Base-by-base conservation (phyloP, 768 basidiomycete genomes). In the Lactifluus echinatus region DNA sequence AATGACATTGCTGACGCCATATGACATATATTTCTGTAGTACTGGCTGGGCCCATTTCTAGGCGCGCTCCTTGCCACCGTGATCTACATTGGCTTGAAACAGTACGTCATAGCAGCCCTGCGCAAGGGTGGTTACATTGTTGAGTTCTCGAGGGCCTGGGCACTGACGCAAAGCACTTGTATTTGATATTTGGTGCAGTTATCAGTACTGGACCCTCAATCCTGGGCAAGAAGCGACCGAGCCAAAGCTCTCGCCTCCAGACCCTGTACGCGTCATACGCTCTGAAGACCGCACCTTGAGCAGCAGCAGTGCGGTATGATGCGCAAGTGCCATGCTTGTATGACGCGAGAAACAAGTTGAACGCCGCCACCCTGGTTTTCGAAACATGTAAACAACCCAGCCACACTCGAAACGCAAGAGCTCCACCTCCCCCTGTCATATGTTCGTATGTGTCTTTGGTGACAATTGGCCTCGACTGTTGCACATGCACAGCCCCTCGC, bases 21-120 rank as follows among this genome's bases (percentile, higher is more conserved):
- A 46, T 51, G 34, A 51, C 36, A 29, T 52, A 29, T 52, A 46
- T 24, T 31, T 52, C 46, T 24, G 14, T 55, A 85, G 82, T 85
- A 85, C 64, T 85, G 84, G 85, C 69, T 86, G 8, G 86, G 87
- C 37, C 85, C 85, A 0, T 77, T 78, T 53, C 72, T 88, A 21
- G 86, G 87, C 29, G 76, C 83, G 5, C 66, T 89, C 10, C 73
- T 89, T 8, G 83, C 72, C 31, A 73, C 79, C 15, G 74, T 65
- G 6, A 75, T 87, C 63, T 89, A 86, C 66, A 66, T 74, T 33
- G 59, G 76, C 19, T 74, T 87, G 57, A 86, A 86, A 66, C 71
- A 64, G 76, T 77, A 59, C 61, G 73, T 70, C 24, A 37, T 24
- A 23, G 39, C 26, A n/a, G 46, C 12, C 6, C 45, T 26, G 33